Evolutionary conservation across 2,329 filamentous ascomycete genomes (phyloP).

Genomic region (Penicillium sp.): DNA sequence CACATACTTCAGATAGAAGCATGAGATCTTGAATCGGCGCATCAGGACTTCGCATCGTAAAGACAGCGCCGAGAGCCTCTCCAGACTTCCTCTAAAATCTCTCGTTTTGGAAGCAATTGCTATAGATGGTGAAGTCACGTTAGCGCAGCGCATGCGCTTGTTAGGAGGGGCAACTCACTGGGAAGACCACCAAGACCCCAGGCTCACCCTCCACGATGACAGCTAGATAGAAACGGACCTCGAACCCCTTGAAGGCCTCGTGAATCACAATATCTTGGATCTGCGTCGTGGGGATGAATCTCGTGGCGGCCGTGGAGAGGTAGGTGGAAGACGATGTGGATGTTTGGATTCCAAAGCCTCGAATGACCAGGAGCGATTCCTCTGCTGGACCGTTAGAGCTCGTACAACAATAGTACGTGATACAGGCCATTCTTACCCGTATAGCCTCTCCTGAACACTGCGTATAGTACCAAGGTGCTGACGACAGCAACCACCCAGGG

Average conservation of each 20-base stretch:
- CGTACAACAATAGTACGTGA: not conserved
- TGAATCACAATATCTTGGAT: constrained; percentile 94
- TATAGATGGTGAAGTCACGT: constrained; percentile 26
- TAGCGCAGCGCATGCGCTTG: constrained; percentile 5
- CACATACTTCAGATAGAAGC: not conserved
- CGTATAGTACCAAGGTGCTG: constrained; percentile 45
- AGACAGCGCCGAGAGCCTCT: constrained; percentile 79
- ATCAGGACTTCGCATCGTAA: constrained; percentile 64
- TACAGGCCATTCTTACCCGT: constrained; percentile 44
- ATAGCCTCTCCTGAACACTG: constrained; percentile 52
- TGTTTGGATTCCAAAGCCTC: constrained; percentile 89
- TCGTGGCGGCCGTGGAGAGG: constrained; percentile 62
- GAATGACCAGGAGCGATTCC: constrained; percentile 85
- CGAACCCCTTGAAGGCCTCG: constrained; percentile 91
- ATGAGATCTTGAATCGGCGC: not conserved
- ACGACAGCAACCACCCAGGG: constrained; percentile 47
- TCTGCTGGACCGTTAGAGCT: constrained; percentile 51
- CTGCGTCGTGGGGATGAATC: constrained; percentile 85
- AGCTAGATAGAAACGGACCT: constrained; percentile 84
- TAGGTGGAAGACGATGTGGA: constrained; percentile 70
- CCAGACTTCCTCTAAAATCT: constrained; percentile 86
- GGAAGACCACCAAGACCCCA: constrained; percentile 93
- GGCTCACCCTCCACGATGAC: constrained; percentile 88
- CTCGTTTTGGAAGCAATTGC: constrained; percentile 70
- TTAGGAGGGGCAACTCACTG: constrained; percentile 50